Evolutionary conservation across 2,329 filamentous ascomycete genomes (phyloP), one percentile per base, ranked within the genome.

Genomic region (Fusarium brachygibbosum): DNA sequence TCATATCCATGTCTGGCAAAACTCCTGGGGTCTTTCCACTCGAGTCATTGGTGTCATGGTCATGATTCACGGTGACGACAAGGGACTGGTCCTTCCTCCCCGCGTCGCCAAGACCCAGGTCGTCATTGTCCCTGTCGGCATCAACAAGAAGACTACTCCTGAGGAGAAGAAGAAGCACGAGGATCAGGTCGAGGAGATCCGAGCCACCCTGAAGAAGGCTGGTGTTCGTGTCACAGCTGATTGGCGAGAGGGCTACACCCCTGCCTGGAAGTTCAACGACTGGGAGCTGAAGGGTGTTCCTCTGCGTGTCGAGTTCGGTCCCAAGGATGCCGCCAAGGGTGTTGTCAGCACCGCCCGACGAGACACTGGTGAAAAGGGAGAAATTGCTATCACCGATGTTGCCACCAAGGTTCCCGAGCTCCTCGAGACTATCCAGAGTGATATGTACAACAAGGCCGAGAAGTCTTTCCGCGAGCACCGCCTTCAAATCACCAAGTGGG

Each of bases 1-100:
- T 73, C 90, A 93, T 76, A 84, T 98, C 58, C 84, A 95, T 77
- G 94, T 98, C 59, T 98, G 95, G 94, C 96, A 99, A 81, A 99
- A 99, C 85, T 98, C 94, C 16, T 99, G 96, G 96, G 96, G 96
- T 82, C 88, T 99, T 65, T 98, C 95, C 2, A 99, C 96, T 56
- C 93, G 96, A 78, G 93, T 95, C 59, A 97, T 99, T 71, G 97
- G 96, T 83, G 94, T 98, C 79, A 98, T 98, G 95, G 93, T 98
- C 76, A 96, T 99, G 90, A 94, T 97, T 65, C 96, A 99, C 82
- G 91, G 94, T 76, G 96, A 99, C 79, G 92, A 99, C 83, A 95
- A 95, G 81, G 96, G 96, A 69, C 87, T 99, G 19, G 94, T 98
- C 66, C 89, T 98, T 53, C 96, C 96, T 78, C 96, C 96, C 40